Base-by-base conservation (phyloP, 148 eudicot species). In the Oxyria digyna region DNA sequence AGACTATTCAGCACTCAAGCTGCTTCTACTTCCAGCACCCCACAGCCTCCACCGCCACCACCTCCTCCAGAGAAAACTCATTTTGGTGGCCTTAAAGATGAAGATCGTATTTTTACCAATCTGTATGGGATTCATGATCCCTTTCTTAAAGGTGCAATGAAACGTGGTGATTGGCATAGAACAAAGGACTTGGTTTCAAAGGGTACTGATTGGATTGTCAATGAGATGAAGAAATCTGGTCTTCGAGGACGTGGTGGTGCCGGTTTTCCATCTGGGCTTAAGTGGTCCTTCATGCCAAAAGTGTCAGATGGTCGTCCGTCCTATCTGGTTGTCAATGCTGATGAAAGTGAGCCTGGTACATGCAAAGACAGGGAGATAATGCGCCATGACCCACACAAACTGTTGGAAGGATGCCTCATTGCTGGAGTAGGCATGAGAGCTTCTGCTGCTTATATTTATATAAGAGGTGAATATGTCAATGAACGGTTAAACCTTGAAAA, bases 221-320 rank as follows among this genome's bases (percentile, higher is more conserved):
- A 74, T 77, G 98, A 93, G 79, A 81, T 93, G 83, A 93, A 93
- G 78, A 87, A 89, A 62, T 93, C 98, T 45, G 98, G 98, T 42
- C 87, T 93, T 52, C 89, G 96, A 62, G 98, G 98, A 59, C 96
- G 96, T 74, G 98, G 98, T 75, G 98, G 98, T 63, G 98, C 98
- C 69, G 98, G 98, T 74, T 93, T 93, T 72, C 95, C 96, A 12
- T 89, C 98, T 38, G 98, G 98, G 20, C 88, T 93, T 2, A 93
- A 93, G 69, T 93, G 98, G 98, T 87, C 95, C 13, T 93, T 93
- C 78, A 89, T 93, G 98, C 98, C 98, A 29, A 93, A 93, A 75
- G 84, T 77, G 18, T 83, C 98, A 15, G 96, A 89, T 74, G 96
- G 95, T 13, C 91, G 91, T 55, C 96, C 95, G 50, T 89, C 96